Conservation (phyloP, 208 protist species). For the Trypanosoma melophagium region DNA sequence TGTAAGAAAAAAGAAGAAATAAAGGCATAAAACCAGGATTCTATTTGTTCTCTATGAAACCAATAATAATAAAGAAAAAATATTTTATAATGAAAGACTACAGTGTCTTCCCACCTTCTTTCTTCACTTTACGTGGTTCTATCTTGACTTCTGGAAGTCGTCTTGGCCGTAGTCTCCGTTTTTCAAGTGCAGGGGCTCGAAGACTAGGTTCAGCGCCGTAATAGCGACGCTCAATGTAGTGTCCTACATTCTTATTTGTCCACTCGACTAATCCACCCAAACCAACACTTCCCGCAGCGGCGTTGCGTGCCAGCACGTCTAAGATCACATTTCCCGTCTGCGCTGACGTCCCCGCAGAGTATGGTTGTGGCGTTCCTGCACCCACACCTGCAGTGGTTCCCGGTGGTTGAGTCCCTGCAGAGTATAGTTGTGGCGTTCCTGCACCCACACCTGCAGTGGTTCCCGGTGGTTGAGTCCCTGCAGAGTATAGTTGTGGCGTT, state of each 20-base stretch:
- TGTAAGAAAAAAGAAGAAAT: background rate
- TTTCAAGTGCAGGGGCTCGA: slow-evolving; percentile 68
- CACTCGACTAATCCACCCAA: slow-evolving; percentile 44
- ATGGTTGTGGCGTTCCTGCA: background rate
- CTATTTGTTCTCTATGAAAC: slow-evolving; percentile 1
- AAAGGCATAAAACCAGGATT: background rate
- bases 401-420: background rate
- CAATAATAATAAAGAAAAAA: background rate
- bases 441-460: background rate
- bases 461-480: background rate
- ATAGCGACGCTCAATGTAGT: slow-evolving; percentile 88
- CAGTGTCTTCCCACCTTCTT: background rate
- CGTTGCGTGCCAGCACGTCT: slow-evolving; percentile 10
- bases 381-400: background rate
- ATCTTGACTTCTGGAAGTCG: slow-evolving; percentile 62
- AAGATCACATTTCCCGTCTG: background rate
- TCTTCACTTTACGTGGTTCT: slow-evolving; percentile 35
- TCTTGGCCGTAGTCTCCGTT: slow-evolving; percentile 30
- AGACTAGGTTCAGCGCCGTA: slow-evolving; percentile 83
- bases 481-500: background rate
- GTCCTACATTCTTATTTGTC: slow-evolving; percentile 85
- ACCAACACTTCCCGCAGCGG: slow-evolving; percentile 10
- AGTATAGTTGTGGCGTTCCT: background rate
- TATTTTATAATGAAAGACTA: background rate
- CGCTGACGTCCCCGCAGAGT: too few species aligned